These are phyloP conservation scores for Larix kaempferi DNA, from an alignment of 75 land plant genomes.

Conservation along the genomic window DNA sequence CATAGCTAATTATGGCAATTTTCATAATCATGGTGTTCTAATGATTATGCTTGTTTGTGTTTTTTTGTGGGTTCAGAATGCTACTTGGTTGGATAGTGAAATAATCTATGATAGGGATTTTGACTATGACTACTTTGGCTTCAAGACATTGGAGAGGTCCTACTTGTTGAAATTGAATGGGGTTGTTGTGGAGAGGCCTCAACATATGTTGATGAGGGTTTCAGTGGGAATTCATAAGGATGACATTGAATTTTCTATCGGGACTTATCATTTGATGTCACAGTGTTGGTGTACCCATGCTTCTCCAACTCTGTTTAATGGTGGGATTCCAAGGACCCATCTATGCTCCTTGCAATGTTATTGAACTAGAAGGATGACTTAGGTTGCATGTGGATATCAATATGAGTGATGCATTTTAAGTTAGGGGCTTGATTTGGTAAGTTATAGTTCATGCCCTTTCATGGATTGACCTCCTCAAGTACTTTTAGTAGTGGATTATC, in stretches of 20 bases:
- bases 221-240: conserved; percentile 48
- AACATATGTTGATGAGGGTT: conserved; percentile 52
- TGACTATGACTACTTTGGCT: conserved; percentile 49
- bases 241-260: conserved; percentile 31
- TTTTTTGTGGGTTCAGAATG: conserved; percentile 23
- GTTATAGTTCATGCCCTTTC: not conserved
- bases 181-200: conserved; percentile 44
- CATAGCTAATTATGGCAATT: not conserved
- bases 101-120: conserved; percentile 52
- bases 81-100: conserved; percentile 41
- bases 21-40: not conserved
- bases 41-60: not conserved
- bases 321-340: conserved; percentile 48
- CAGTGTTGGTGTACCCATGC: conserved; percentile 59
- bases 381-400: not conserved
- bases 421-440: not conserved
- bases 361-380: not conserved
- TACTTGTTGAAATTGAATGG: conserved; percentile 41
- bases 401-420: not conserved
- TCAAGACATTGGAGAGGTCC: conserved; percentile 44
- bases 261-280: conserved; percentile 47
- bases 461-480: not conserved
- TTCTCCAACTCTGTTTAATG: conserved; percentile 51
- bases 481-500: not conserved
- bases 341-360: not conserved